Evolutionary conservation across 2,329 filamentous ascomycete genomes (phyloP).

Genomic region (Cordyceps javanica): DNA sequence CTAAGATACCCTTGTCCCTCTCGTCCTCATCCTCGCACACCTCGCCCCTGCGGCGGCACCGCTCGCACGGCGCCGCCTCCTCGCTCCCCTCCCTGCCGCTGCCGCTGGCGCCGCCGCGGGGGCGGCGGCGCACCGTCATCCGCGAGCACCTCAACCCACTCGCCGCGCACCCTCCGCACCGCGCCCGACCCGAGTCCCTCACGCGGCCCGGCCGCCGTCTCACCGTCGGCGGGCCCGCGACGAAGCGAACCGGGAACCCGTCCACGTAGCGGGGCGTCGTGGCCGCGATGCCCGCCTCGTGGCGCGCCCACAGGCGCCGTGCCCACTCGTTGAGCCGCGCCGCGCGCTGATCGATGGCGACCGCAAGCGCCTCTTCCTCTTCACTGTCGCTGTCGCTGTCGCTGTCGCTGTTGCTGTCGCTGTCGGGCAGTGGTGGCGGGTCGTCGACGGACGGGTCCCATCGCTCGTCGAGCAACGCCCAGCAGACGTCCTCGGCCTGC

Average conservation of each 20-base stretch:
- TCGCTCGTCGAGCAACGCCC: not conserved
- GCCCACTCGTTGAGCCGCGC: constrained; percentile 15
- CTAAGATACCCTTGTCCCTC: no score
- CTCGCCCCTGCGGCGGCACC: no score
- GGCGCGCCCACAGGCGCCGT: constrained; percentile 10
- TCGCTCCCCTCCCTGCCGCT: no score
- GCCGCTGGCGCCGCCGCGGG: no score
- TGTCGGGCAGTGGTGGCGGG: no score
- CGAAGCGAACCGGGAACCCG: constrained; percentile 21
- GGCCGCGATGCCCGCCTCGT: constrained; percentile 5
- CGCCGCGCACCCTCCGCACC: constrained; percentile 22
- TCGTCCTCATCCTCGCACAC: no score
- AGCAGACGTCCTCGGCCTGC: not conserved
- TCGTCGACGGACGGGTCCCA: not conserved
- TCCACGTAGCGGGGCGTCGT: constrained; percentile 22
- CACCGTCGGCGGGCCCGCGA: constrained; percentile 16
- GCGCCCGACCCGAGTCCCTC: not conserved
- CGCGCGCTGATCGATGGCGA: no score
- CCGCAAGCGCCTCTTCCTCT: not conserved
- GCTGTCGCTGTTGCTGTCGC: no score
- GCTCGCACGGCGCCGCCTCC: no score
- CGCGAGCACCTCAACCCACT: constrained; percentile 22
- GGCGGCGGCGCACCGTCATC: not conserved
- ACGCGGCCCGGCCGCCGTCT: not conserved
- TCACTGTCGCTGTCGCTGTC: not conserved